A percentile compares a stretch with the other conserved stretches of the same genome.
phyloP scores from a whole-genome alignment of 2,329 filamentous ascomycete species.

The Microcyclospora tardicrescens region DNA sequence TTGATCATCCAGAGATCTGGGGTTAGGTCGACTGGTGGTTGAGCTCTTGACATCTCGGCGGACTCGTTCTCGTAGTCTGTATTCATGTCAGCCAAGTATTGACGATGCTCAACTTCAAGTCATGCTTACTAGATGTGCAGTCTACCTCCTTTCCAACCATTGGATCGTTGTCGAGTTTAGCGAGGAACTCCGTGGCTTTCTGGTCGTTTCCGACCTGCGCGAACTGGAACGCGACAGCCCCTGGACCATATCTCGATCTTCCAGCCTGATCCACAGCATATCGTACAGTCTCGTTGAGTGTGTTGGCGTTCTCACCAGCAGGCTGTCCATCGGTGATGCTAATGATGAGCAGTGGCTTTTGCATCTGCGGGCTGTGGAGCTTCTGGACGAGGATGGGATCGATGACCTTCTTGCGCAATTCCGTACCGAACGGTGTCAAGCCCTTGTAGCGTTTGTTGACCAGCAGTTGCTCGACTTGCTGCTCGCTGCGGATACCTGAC shows the following conservation, averaged over 20 bases:
- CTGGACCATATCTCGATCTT: constrained; percentile 38
- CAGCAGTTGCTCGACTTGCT: constrained; percentile 47
- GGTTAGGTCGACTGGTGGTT: constrained; percentile 49
- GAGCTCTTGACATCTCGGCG: constrained; percentile 49
- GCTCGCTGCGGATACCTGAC: constrained; percentile 44
- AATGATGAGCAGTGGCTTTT: constrained; percentile 53
- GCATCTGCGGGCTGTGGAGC: constrained; percentile 40
- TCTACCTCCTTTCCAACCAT: constrained; percentile 49
- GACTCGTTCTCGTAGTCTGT: constrained; percentile 55
- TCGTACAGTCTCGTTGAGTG: constrained; percentile 45
- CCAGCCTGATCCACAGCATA: constrained; percentile 40
- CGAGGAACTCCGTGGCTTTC: constrained; percentile 50
- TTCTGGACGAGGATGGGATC: constrained; percentile 45
- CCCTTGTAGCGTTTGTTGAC: constrained; percentile 49
- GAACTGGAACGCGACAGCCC: constrained; percentile 53
- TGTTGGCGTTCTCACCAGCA: constrained; percentile 45
- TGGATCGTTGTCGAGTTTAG: constrained; percentile 51
- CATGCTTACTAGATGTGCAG: constrained; percentile 51
- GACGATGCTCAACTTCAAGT: not conserved
- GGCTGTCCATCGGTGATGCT: constrained; percentile 55
- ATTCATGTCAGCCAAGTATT: constrained; percentile 8
- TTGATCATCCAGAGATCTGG: constrained; percentile 56
- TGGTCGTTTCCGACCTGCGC: constrained; percentile 57
- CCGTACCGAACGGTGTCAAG: constrained; percentile 53
- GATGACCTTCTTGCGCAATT: constrained; percentile 49